These are phyloP conservation scores for Russula griseocarnosa DNA, from an alignment of 768 basidiomycete genomes.

Conservation along the genomic window DNA sequence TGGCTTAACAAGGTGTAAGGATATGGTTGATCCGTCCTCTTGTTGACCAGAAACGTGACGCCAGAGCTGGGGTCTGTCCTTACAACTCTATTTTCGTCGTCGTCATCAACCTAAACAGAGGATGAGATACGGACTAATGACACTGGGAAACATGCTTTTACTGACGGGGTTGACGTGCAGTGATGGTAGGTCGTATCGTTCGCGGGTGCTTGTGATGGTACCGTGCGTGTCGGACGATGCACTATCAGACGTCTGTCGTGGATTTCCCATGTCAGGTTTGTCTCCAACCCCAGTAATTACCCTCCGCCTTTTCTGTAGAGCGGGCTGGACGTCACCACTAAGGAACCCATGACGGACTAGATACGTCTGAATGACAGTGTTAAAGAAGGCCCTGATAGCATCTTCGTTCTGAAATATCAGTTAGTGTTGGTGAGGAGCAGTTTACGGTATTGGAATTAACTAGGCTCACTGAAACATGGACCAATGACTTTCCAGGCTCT, in stretches of 20 bases:
- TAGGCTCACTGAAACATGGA: constrained; percentile 61
- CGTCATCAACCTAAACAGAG: not conserved
- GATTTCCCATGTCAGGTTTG: not conserved
- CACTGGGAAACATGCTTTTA: not conserved
- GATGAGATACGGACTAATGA: not conserved
- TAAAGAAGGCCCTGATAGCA: constrained; percentile 53
- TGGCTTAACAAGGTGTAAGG: constrained; percentile 32
- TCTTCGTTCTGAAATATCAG: constrained; percentile 49
- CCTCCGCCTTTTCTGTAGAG: constrained; percentile 54
- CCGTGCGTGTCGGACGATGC: not conserved
- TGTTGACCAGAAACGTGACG: constrained; percentile 56
- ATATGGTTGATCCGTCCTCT: constrained; percentile 66
- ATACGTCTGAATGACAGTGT: constrained; percentile 56
- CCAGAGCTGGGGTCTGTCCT: constrained; percentile 68
- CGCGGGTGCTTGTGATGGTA: not conserved
- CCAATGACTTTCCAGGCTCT: constrained; percentile 68
- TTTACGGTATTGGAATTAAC: constrained; percentile 5
- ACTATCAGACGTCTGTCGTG: not conserved
- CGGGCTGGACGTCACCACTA: constrained; percentile 32
- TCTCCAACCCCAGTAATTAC: constrained; percentile 17
- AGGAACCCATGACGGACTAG: constrained; percentile 60
- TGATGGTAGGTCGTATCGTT: not conserved
- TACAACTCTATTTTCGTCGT: constrained; percentile 35
- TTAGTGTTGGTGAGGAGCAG: constrained; percentile 15
- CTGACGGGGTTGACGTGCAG: constrained; percentile 13